These are phyloP conservation scores for Funneliformis mosseae DNA, from an alignment of 192 early-diverging fungal genomes.

Conservation along the genomic window DNA sequence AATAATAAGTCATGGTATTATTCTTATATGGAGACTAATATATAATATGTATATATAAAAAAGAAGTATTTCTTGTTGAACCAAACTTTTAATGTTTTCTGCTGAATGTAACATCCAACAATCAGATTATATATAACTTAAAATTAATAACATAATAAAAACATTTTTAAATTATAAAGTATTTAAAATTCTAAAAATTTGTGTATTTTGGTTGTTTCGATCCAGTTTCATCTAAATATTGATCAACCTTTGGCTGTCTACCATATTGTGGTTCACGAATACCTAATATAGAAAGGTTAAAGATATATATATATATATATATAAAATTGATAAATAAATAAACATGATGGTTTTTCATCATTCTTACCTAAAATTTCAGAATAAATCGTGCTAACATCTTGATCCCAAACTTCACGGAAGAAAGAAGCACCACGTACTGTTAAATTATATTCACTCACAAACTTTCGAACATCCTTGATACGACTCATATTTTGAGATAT, in stretches of 20 bases:
- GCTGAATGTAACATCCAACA: neutral
- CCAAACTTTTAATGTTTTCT: neutral
- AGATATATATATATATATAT: neutral
- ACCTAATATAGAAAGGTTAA: conserved; percentile 16
- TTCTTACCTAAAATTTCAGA: conserved; percentile 47
- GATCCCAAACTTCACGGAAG: conserved; percentile 62
- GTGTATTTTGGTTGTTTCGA: conserved; percentile 1
- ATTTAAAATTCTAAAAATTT: neutral
- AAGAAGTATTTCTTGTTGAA: neutral
- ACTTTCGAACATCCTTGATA: conserved; percentile 39
- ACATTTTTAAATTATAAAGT: too few species aligned
- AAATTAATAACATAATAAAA: neutral
- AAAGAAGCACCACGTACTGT: conserved; percentile 50
- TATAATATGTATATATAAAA: too few species aligned
- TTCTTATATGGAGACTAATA: too few species aligned
- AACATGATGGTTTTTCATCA: neutral
- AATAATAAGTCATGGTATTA: too few species aligned
- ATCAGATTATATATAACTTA: neutral
- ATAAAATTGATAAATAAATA: neutral
- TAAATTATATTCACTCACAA: conserved; percentile 48
- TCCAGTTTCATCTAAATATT: conserved; percentile 49
- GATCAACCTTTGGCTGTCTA: conserved; percentile 52
- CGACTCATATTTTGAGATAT: conserved; percentile 33
- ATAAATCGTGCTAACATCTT: conserved; percentile 54
- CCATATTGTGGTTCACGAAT: conserved; percentile 55